Evolutionary conservation across 2,329 filamentous ascomycete species (phyloP), one percentile per base, ranked within the genome.

Genomic region (Neonectria ditissima): DNA sequence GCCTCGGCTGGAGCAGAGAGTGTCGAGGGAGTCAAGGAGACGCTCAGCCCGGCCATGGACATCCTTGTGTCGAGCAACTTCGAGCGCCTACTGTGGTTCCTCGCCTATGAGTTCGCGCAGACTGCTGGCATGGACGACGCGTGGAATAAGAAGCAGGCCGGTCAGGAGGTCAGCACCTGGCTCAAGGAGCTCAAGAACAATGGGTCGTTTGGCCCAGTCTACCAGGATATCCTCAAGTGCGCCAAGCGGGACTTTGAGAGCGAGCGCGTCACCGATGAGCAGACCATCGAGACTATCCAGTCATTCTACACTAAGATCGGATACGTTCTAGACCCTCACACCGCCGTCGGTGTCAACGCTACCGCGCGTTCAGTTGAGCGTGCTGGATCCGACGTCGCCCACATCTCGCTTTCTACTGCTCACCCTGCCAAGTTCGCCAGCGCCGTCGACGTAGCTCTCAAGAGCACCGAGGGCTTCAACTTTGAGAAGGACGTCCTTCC

Each of bases 61-160:
- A 98, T 98, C 69, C 85, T 98, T 4, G 94, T 98, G 13, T 95
- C 92, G 24, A 96, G 92, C 78, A 99, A 99, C 83, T 98, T 99
- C 77, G 96, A 99, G 84, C 89, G 96, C 32, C 85, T 99, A 5
- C 85, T 99, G 11, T 98, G 95, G 95, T 97, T 93, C 84, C 84
- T 98, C 28, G 91, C 93, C 2, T 92, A 93, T 80, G 87, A 92
- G 70, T 91, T 89, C 65, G 89, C 88, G 18, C 75, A 81, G 7
- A 82, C 78, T 13, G 83, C 84, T 4, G 86, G 87, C 54, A 87
- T 89, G 84, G 87, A 91, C 71, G 86, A 89, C 57, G 81, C 85
- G 68, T 90, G 86, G 83, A 90, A 87, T 78, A 87, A 88, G 80
- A 89, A 84, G 77, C 87, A 89, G 78, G 89, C 89, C 9, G 91